Base-by-base conservation (phyloP, 148 eudicot genomes). In the Euryodendron excelsum region DNA sequence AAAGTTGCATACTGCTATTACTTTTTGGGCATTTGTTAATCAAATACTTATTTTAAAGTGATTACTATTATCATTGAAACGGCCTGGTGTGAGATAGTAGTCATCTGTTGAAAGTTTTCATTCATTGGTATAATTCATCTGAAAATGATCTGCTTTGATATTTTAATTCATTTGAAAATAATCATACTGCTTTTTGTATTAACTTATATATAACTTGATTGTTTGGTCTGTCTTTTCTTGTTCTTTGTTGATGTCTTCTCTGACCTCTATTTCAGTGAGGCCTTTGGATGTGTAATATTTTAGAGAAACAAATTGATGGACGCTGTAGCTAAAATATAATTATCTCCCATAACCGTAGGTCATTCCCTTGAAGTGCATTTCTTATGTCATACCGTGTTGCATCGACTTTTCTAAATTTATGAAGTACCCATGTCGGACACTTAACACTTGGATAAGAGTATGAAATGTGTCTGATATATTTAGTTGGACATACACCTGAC, bases 51-150 rank as follows among this genome's bases (percentile, higher is more conserved):
- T 39, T 3, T 39, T 39, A 3, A 39, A 39, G 44, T 39, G 7
- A 39, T 7, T 39, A 39, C 7, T 3, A 39, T 39, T n/a, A n/a
- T n/a, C n/a, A n/a, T n/a, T n/a, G n/a, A n/a, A n/a, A n/a, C n/a
- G n/a, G n/a, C n/a, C n/a, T n/a, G n/a, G n/a, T n/a, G n/a, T n/a
- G n/a, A n/a, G n/a, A n/a, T n/a, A n/a, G n/a, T n/a, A n/a, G 7
- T 63, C 41, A 63, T 63, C 68, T 63, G 39, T 30, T 63, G 37
- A 63, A 18, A 63, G n/a, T 63, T 63, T 63, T 63, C 68, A 63
- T 63, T 30, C 23, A 30, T 63, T 5, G 39, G 37, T 7, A 31
- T 17, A 63, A 63, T 13, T 63, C n/a, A 9, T 31, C 33, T 33
- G 41, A 30, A 63, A 31, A 31, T 17, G 37, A 63, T 63, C n/a